Evolutionary conservation across 1,139 yeast species (phyloP).

Genomic region (Candida smagusa): DNA sequence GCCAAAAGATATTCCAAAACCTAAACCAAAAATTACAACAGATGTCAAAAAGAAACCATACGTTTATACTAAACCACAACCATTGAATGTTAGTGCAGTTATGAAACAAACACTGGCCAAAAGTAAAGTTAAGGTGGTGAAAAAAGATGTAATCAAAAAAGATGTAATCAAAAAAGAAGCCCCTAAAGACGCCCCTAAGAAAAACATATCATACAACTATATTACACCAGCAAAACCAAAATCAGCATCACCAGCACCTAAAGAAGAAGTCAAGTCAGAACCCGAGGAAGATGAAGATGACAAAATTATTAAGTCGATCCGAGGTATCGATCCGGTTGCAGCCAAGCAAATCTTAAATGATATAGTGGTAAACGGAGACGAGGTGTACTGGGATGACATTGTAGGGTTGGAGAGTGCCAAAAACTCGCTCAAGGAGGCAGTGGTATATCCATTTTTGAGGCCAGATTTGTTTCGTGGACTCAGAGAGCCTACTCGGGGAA

Average conservation of each 20-base stretch:
- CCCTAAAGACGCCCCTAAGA: slow-evolving; percentile 7
- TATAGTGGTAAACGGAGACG: slow-evolving; percentile 91
- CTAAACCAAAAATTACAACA: neutral
- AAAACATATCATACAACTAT: slow-evolving; percentile 32
- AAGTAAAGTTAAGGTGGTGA: neutral
- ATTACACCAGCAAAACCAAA: slow-evolving; percentile 7
- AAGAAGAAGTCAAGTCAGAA: slow-evolving; percentile 7
- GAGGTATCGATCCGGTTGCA: slow-evolving; percentile 42
- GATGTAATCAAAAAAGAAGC: slow-evolving; percentile 1
- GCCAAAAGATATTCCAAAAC: neutral
- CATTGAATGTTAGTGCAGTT: slow-evolving; percentile 33
- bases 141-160: neutral
- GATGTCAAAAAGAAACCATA: slow-evolving; percentile 22
- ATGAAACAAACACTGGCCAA: slow-evolving; percentile 24
- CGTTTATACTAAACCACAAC: slow-evolving; percentile 40
- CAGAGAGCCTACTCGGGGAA: slow-evolving; percentile 94
- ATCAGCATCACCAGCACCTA: slow-evolving; percentile 7
- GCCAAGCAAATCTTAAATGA: slow-evolving; percentile 77
- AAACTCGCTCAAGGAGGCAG: slow-evolving; percentile 88
- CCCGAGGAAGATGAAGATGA: slow-evolving; percentile 43
- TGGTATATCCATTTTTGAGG: slow-evolving; percentile 90
- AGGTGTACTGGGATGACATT: slow-evolving; percentile 95
- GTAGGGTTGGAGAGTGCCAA: slow-evolving; percentile 93
- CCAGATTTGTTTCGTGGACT: slow-evolving; percentile 91
- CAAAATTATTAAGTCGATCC: slow-evolving; percentile 30